Conservation (phyloP, 1,139 yeast species). For the Saccharomyces hybrid region DNA sequence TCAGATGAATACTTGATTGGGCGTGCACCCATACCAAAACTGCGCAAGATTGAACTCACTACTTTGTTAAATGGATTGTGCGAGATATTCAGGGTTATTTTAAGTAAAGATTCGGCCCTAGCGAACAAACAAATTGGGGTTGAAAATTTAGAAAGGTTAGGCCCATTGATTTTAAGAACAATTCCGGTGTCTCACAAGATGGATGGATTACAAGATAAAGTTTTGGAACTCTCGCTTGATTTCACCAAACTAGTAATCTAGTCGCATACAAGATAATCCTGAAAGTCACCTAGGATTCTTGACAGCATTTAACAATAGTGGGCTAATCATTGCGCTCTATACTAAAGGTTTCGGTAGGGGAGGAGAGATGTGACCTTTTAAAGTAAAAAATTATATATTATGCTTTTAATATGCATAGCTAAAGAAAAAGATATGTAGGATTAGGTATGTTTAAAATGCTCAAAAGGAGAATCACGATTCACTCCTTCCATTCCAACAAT, state of each 20-base stretch:
- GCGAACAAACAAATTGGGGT: background rate
- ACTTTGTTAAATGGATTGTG: conserved; percentile 33
- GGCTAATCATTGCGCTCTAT: background rate
- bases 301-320: background rate
- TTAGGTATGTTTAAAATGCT: background rate
- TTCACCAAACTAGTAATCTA: conserved; percentile 21
- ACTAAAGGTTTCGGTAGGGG: background rate
- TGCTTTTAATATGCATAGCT: background rate
- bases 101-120: conserved; percentile 1
- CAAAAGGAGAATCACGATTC: background rate
- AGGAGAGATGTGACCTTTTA: background rate
- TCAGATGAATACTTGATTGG: conserved; percentile 47
- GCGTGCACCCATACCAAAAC: conserved; percentile 45
- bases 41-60: conserved; percentile 44
- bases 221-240: conserved; percentile 25
- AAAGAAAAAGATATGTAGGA: background rate
- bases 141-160: conserved; percentile 21
- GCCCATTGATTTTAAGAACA: conserved; percentile 36
- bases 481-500: conserved; percentile 59
- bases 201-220: conserved; percentile 26
- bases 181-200: conserved; percentile 32
- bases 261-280: background rate
- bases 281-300: background rate
- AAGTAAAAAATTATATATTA: background rate
- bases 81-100: conserved; percentile 22